Base-by-base conservation (phyloP, 805 yeast species). In the Schwanniomyces sp. region DNA sequence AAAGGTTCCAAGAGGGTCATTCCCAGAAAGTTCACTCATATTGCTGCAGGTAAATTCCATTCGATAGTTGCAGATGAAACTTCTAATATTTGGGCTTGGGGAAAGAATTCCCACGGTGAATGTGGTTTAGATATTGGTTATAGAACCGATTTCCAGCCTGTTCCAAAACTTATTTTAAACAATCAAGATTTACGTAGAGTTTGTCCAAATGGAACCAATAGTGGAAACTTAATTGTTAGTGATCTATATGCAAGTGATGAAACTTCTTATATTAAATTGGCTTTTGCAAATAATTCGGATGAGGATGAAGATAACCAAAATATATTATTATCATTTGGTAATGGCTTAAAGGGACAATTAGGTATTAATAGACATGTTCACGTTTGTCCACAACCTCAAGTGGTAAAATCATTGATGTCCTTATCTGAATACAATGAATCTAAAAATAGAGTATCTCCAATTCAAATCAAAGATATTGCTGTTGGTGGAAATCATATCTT, bases 41-140 rank as follows among this genome's bases (percentile, higher is more conserved):
- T 92, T 37, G 88, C 94, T 0, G 72, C 88, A 49, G 97, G 98
- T 8, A 74, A 76, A 42, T 74, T 73, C 62, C 96, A 90, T 66
- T 80, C 91, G 3, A 62, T 91, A 29, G 92, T 84, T 6, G 62
- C 79, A n/a, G 92, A 88, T 55, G 56, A 71, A 1, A 58, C 71
- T n/a, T 94, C 92, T 7, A 73, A 75, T 44, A 69, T 90, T n/a
- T 87, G 86, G 81, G 79, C 90, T 1, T 91, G 94, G 81, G 99
- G 99, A 21, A 80, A 80, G 48, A 92, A 92, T 63, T 74, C 80
- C 3, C 81, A 70, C 63, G 98, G 98, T n/a, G 92, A 94, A 59
- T 73, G 92, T 46, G 96, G 92, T 9, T 74, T 81, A 41, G 82
- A 82, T 7, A 84, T 86, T 41, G 72, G 79, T 18, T 82, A 82